These are phyloP conservation scores for Trichoderma atrobrunneum DNA, from an alignment of 2,329 filamentous ascomycete genomes.

Conservation along the genomic window DNA sequence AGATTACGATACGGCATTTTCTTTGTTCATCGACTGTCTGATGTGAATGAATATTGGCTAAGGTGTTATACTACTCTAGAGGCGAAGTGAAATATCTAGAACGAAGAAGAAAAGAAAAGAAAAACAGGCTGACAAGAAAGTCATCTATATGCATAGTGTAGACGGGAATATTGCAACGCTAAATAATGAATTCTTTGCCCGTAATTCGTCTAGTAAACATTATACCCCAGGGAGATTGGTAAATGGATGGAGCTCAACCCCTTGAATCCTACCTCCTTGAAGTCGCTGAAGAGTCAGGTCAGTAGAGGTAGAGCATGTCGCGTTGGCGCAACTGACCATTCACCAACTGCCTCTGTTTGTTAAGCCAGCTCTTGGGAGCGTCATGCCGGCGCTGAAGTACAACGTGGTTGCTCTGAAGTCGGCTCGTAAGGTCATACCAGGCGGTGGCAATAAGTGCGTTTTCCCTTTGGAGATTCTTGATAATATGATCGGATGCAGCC, in stretches of 20 bases:
- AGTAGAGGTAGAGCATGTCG: constrained; percentile 45
- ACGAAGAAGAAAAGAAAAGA: not conserved
- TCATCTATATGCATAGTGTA: not conserved
- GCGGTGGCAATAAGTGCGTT: constrained; percentile 77
- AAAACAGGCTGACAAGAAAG: not conserved
- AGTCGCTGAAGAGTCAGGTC: constrained; percentile 42
- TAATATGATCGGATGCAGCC: constrained; percentile 52
- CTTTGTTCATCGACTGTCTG: not conserved
- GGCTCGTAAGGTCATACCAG: constrained; percentile 78
- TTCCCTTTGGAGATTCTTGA: constrained; percentile 72
- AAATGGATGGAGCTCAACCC: constrained; percentile 28
- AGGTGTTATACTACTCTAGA: not conserved
- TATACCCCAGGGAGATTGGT: not conserved
- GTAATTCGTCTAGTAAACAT: not conserved
- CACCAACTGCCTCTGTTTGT: constrained; percentile 73
- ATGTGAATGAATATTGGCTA: not conserved
- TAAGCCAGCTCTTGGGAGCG: constrained; percentile 76
- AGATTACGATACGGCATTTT: not conserved
- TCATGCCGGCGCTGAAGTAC: constrained; percentile 73
- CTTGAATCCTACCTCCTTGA: constrained; percentile 45
- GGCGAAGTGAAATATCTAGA: not conserved
- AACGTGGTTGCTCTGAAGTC: constrained; percentile 80
- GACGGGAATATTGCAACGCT: not conserved
- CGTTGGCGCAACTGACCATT: constrained; percentile 52
- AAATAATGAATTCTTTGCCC: not conserved